A percentile compares a stretch with the other conserved stretches of the same genome.
Evolutionary conservation across 257 asterid species (phyloP).

Genomic region (Phtheirospermum japonicum): DNA sequence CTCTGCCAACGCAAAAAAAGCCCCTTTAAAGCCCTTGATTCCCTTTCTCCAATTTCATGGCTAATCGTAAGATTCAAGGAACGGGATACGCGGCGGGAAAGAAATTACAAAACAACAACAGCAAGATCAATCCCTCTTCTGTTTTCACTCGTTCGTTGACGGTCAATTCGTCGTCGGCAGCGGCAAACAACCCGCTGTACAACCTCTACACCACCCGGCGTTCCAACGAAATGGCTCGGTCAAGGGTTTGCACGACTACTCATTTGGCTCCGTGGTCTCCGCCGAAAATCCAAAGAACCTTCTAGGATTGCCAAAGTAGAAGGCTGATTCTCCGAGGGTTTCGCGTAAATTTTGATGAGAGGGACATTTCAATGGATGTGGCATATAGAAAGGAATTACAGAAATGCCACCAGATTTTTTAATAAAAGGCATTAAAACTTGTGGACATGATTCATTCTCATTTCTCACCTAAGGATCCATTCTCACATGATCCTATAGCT

Average conservation of each 20-base stretch:
- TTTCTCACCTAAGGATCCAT: too few species aligned
- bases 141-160: slow-evolving; percentile 52
- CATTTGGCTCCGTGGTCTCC: slow-evolving; percentile 36
- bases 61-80: slow-evolving; percentile 35
- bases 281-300: slow-evolving; percentile 55
- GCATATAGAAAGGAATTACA: too few species aligned
- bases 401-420: too few species aligned
- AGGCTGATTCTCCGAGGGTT: slow-evolving; percentile 66
- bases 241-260: slow-evolving; percentile 34
- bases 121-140: slow-evolving; percentile 31
- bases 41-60: too few species aligned
- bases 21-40: too few species aligned
- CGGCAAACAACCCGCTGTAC: slow-evolving; percentile 1
- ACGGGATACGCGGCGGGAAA: slow-evolving; percentile 29
- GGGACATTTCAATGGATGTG: too few species aligned
- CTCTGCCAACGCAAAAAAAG: too few species aligned
- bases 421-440: too few species aligned
- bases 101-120: slow-evolving; percentile 33
- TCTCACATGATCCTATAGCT: too few species aligned
- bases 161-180: slow-evolving; percentile 18
- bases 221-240: slow-evolving; percentile 57
- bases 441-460: too few species aligned
- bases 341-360: slow-evolving; percentile 50
- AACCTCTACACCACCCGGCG: slow-evolving; percentile 19
- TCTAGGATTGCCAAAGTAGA: slow-evolving; percentile 63